Conservation (phyloP, 345 rosid genomes). For the Syzygium aromaticum region DNA sequence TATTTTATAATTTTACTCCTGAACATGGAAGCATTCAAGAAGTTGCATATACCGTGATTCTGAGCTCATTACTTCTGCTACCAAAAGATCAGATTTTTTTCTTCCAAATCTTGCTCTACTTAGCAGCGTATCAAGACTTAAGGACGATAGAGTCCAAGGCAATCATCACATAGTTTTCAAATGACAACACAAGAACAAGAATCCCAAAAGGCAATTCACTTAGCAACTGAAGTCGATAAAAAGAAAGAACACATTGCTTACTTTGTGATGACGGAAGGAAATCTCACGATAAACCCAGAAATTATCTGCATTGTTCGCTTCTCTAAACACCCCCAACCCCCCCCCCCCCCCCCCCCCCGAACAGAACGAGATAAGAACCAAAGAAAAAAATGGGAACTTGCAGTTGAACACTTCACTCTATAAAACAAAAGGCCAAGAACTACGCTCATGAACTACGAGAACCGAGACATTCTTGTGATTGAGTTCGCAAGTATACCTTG, state of each 20-base stretch:
- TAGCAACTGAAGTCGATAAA: neutral
- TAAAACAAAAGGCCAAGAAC: neutral
- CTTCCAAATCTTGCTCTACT: neutral
- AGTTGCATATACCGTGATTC: neutral
- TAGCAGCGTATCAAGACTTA: neutral
- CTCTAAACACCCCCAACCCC: neutral
- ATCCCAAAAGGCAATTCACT: neutral
- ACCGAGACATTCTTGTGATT: neutral
- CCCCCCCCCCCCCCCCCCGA: neutral
- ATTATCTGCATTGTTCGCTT: neutral
- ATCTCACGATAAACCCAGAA: neutral
- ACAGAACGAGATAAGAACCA: neutral
- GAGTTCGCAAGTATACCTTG: neutral
- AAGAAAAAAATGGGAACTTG: neutral
- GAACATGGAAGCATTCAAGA: neutral
- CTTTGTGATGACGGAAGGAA: neutral
- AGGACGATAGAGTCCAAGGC: neutral
- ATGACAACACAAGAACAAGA: slow-evolving; percentile 3
- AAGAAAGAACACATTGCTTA: neutral
- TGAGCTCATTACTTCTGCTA: neutral
- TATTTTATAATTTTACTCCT: neutral
- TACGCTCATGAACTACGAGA: neutral
- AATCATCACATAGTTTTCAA: slow-evolving; percentile 11
- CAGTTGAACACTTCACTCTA: neutral
- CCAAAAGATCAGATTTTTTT: neutral